phyloP scores from a whole-genome alignment of 2,329 filamentous ascomycete species.

The Colletotrichum neosansevieriae region DNA sequence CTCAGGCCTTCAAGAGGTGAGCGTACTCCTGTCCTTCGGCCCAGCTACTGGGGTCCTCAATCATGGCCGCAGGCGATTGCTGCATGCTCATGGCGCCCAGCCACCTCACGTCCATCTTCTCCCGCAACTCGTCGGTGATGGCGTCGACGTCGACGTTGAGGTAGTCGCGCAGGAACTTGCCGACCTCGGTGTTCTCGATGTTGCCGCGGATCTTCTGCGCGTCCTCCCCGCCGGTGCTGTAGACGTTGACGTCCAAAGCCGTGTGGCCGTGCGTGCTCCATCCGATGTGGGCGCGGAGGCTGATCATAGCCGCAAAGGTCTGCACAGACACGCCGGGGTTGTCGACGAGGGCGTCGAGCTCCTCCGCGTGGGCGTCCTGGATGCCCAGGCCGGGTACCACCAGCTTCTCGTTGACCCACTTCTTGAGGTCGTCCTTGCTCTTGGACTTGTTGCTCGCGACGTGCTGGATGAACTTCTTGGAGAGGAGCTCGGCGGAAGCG shows the following conservation, averaged over 20 bases:
- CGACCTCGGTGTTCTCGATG: constrained; percentile 94
- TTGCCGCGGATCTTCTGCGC: constrained; percentile 80
- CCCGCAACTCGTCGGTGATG: constrained; percentile 80
- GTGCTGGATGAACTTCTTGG: constrained; percentile 70
- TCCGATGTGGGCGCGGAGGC: constrained; percentile 86
- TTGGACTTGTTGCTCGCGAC: constrained; percentile 56
- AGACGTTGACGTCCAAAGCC: constrained; percentile 96
- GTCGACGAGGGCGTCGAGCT: constrained; percentile 75
- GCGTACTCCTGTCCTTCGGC: constrained; percentile 29
- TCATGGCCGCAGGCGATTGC: constrained; percentile 1
- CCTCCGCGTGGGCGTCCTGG: constrained; percentile 75
- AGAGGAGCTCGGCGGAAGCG: constrained; percentile 80
- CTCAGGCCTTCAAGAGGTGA: constrained; percentile 11
- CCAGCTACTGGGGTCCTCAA: constrained; percentile 27
- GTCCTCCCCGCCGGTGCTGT: constrained; percentile 78
- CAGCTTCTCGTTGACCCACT: constrained; percentile 77
- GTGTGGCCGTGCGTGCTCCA: constrained; percentile 96
- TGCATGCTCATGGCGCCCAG: constrained; percentile 28
- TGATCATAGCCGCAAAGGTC: constrained; percentile 86
- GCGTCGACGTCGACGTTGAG: constrained; percentile 82
- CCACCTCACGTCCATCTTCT: constrained; percentile 57
- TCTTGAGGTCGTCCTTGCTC: constrained; percentile 57
- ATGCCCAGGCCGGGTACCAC: constrained; percentile 82
- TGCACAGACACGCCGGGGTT: constrained; percentile 65
- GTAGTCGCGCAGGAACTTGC: constrained; percentile 83